phyloP scores from a whole-genome alignment of 805 yeast species.

The Ogataea degrootiae region DNA sequence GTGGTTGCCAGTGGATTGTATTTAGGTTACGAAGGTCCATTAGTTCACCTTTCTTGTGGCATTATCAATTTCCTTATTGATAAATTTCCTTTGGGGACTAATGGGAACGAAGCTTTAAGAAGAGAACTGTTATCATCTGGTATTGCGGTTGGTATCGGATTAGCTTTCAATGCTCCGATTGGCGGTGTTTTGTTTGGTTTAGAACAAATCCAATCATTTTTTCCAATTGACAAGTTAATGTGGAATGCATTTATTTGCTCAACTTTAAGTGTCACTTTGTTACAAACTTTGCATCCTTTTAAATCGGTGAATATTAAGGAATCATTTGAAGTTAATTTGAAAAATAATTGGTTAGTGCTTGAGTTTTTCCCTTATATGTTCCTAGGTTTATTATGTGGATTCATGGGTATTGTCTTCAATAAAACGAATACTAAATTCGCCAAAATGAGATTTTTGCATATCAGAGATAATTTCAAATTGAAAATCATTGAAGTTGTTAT shows the following conservation, averaged over 20 bases:
- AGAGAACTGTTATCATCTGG: conserved; percentile 72
- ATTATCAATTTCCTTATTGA: conserved; percentile 38
- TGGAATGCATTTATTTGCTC: conserved; percentile 85
- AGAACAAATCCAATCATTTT: conserved; percentile 62
- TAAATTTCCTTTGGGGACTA: conserved; percentile 21
- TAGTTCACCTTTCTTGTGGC: conserved; percentile 74
- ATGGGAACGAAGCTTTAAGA: conserved; percentile 48
- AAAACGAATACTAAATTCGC: conserved; percentile 43
- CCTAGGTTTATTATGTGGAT: conserved; percentile 68
- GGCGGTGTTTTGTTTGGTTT: conserved; percentile 81
- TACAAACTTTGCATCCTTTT: conserved; percentile 49
- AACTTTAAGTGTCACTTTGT: conserved; percentile 60
- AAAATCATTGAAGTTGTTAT: conserved; percentile 44
- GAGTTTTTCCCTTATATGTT: conserved; percentile 71
- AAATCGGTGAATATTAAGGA: conserved; percentile 34
- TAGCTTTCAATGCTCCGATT: conserved; percentile 82
- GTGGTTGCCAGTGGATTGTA: conserved; percentile 75
- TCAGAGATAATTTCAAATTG: conserved; percentile 22
- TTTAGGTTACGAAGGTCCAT: conserved; percentile 85
- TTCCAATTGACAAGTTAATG: conserved; percentile 59
- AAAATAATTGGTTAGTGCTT: conserved; percentile 65
- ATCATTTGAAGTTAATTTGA: conserved; percentile 62
- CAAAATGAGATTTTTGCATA: conserved; percentile 21
- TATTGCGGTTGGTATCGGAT: conserved; percentile 78
- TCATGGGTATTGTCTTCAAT: conserved; percentile 53